Conservation (phyloP, 352 stramenopile genomes). For the Elongisporangium undulatum region DNA sequence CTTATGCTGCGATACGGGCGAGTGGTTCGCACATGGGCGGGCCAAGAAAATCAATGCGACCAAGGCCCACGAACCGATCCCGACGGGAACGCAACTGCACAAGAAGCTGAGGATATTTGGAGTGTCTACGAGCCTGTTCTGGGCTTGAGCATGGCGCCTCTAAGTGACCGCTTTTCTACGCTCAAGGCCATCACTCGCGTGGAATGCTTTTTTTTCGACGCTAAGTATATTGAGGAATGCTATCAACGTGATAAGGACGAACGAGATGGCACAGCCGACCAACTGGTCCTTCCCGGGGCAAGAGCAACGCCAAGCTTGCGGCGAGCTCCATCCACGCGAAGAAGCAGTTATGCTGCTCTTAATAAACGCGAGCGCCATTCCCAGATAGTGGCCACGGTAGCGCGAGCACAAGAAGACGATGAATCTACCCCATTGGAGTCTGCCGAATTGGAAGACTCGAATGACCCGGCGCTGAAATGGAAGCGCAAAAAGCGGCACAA, state of each 20-base stretch:
- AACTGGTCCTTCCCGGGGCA: background rate
- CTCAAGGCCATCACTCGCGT: constrained; percentile 35
- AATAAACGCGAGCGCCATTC: constrained; percentile 21
- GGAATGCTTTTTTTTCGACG: constrained; percentile 58
- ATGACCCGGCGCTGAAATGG: constrained; percentile 44
- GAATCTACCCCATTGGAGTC: constrained; percentile 19
- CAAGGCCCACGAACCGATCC: background rate
- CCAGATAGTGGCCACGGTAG: constrained; percentile 21
- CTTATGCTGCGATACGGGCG: constrained; percentile 18
- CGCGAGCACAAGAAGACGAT: constrained; percentile 13
- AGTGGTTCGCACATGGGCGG: background rate
- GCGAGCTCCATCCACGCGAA: constrained; percentile 4
- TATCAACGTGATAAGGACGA: background rate
- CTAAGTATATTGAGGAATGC: constrained; percentile 16
- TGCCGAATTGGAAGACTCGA: constrained; percentile 28
- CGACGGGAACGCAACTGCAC: background rate
- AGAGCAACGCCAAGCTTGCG: constrained; percentile 2
- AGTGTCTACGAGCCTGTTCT: constrained; percentile 25
- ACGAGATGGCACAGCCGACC: background rate
- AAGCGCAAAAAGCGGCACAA: constrained; percentile 77
- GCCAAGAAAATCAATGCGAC: background rate
- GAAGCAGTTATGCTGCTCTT: constrained; percentile 7
- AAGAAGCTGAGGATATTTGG: constrained; percentile 25
- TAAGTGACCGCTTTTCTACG: constrained; percentile 17
- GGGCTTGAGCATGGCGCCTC: constrained; percentile 9